Conservation (phyloP, 352 stramenopile genomes). For the Globisporangium ultimum region DNA sequence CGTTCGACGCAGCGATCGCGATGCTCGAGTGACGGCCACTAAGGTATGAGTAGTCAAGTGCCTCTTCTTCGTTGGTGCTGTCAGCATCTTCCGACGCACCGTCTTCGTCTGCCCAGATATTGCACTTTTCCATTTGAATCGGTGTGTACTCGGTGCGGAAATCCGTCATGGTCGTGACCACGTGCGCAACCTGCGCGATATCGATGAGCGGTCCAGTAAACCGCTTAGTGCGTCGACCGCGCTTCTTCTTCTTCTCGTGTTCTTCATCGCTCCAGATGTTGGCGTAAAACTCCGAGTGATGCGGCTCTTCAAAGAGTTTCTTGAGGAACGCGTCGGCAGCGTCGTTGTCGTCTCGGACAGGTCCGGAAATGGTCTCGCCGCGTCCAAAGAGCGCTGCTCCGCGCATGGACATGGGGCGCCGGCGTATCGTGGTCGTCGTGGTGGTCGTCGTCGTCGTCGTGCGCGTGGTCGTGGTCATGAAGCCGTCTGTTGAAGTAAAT, state of each 20-base stretch:
- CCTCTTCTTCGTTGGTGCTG: slow-evolving; percentile 3
- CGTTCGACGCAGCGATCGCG: neutral
- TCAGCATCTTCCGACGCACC: slow-evolving; percentile 17
- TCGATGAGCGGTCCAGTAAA: slow-evolving; percentile 38
- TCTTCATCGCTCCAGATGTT: slow-evolving; percentile 55
- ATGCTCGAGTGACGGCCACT: neutral
- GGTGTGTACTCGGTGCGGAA: slow-evolving; percentile 66
- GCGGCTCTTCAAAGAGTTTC: slow-evolving; percentile 32
- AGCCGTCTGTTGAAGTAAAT: slow-evolving; percentile 18
- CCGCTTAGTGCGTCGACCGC: slow-evolving; percentile 12
- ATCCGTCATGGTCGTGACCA: slow-evolving; percentile 60
- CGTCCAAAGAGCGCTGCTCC: slow-evolving; percentile 1
- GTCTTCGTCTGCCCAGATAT: slow-evolving; percentile 53
- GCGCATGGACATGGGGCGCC: neutral
- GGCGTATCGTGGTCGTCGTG: slow-evolving; percentile 11
- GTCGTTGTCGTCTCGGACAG: neutral
- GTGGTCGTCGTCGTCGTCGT: slow-evolving; percentile 25
- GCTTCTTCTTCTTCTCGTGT: slow-evolving; percentile 35
- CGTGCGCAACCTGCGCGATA: slow-evolving; percentile 71
- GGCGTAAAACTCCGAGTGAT: slow-evolving; percentile 51
- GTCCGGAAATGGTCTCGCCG: neutral
- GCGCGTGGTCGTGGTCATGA: slow-evolving; percentile 17
- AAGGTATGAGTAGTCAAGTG: neutral
- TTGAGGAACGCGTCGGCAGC: slow-evolving; percentile 8
- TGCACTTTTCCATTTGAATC: slow-evolving; percentile 24